Evolutionary conservation across 1,284 basidiomycete genomes (phyloP).

Genomic region (Cystobasidium sp.): DNA sequence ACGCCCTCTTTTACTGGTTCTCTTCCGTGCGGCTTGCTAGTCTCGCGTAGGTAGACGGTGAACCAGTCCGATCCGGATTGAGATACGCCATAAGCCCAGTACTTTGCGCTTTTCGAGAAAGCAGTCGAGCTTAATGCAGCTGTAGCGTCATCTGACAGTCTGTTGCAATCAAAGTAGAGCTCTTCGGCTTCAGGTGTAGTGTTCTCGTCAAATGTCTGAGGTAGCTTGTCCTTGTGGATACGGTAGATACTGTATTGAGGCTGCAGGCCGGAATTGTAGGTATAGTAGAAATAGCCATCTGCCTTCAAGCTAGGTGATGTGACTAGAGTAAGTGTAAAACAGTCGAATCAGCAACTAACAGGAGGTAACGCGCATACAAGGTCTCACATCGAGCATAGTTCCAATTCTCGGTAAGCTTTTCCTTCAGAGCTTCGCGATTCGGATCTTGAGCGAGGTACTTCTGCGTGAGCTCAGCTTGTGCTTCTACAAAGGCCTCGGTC

Average conservation of each 20-base stretch:
- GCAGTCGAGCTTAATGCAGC: constrained; percentile 65
- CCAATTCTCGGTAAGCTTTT: constrained; percentile 67
- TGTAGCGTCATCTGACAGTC: constrained; percentile 74
- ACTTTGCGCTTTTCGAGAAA: constrained; percentile 71
- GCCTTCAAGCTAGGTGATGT: constrained; percentile 64
- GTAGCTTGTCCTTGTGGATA: constrained; percentile 63
- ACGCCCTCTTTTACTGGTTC: constrained; percentile 58
- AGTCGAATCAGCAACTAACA: background rate
- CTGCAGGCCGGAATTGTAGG: constrained; percentile 52
- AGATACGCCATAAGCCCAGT: constrained; percentile 66
- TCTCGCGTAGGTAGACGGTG: constrained; percentile 63
- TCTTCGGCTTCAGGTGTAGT: constrained; percentile 62
- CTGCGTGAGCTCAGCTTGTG: constrained; percentile 68
- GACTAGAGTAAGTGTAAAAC: constrained; percentile 37
- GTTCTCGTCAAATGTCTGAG: constrained; percentile 62
- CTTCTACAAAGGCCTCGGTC: constrained; percentile 67
- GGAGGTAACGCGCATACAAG: background rate
- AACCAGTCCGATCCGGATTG: constrained; percentile 72
- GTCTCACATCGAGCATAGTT: constrained; percentile 69
- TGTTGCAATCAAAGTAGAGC: constrained; percentile 77
- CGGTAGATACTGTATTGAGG: constrained; percentile 66
- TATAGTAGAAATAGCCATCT: constrained; percentile 70
- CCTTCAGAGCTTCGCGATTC: constrained; percentile 65
- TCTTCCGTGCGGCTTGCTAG: constrained; percentile 63
- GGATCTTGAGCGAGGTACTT: constrained; percentile 67